Base-by-base conservation (phyloP, 768 basidiomycete species). In the Rhodotorula toruloides region DNA sequence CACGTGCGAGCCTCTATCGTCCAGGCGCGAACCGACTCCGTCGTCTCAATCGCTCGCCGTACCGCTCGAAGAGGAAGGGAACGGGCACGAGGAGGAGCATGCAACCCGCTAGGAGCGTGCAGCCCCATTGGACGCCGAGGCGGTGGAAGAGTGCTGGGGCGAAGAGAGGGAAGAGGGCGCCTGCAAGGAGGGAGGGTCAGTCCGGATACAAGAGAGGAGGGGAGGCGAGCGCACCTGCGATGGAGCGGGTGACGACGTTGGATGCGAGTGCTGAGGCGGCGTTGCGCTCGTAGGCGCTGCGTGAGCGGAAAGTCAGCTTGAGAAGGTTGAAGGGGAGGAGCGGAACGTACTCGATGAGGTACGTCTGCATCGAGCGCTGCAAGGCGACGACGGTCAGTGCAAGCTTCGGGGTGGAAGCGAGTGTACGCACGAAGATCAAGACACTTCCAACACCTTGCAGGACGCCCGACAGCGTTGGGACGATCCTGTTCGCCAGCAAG, bases 121-220 rank as follows among this genome's bases (percentile, higher is more conserved):
- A 70, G 0, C 37, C 63, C 31, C 56, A 55, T 7, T 61, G 42
- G 3, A 58, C 43, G 0, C 68, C 68, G 34, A 70, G 43, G 27
- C 47, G n/a, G 31, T 39, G 16, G 52, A 65, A 65, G 48, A 70
- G 47, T 8, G 34, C 19, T 17, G 40, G 48, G 2, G 63, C 68
- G 22, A 65, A 65, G 25, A 70, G 36, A 2, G 68, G 68, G 27
- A 70, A 65, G 16, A 53, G 31, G 13, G 55, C 68, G 25, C 63
- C 63, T 65, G 44, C n/a, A n/a, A n/a, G n/a, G n/a, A 3, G 2
- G 21, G n/a, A 4, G 14, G 14, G 2, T 40, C 54, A 27, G n/a
- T 4, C 32, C n/a, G n/a, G n/a, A 12, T 6, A 8, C 21, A 22
- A 32, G 42, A 22, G 44, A 8, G 4, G 56, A 34, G 8, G 32